A percentile compares a stretch with the other conserved stretches of the same genome.
Evolutionary conservation across 1,284 basidiomycete genomes (phyloP).

Genomic region (Moesziomyces sp.): DNA sequence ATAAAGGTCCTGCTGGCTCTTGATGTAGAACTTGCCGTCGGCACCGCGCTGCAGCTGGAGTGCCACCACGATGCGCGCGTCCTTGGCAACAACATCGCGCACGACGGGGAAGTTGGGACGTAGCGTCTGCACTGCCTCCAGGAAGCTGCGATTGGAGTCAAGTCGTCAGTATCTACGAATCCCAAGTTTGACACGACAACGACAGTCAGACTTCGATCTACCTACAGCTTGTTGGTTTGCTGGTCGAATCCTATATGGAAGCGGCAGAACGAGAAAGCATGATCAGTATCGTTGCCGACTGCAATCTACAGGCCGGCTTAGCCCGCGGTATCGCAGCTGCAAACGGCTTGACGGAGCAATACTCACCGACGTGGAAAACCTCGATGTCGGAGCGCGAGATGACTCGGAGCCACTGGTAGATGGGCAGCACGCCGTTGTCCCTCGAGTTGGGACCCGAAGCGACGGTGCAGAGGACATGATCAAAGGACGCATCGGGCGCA

Average conservation of each 20-base stretch:
- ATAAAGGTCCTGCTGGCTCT: slow-evolving; percentile 63
- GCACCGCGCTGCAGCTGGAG: slow-evolving; percentile 57
- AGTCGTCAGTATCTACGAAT: too few relatives aligned
- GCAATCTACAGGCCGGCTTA: too few relatives aligned
- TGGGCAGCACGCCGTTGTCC: slow-evolving; percentile 61
- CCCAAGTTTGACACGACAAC: too few relatives aligned
- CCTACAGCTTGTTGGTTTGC: slow-evolving; percentile 27
- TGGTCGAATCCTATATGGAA: slow-evolving; percentile 19
- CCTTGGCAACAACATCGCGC: slow-evolving; percentile 27
- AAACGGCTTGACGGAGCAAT: background rate
- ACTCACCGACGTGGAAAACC: slow-evolving; percentile 57
- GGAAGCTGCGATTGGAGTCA: slow-evolving; percentile 30
- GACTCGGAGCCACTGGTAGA: slow-evolving; percentile 64
- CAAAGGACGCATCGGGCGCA: slow-evolving; percentile 61
- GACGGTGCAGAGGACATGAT: slow-evolving; percentile 64
- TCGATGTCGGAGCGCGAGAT: slow-evolving; percentile 59
- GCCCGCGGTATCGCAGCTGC: too few relatives aligned
- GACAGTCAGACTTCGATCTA: too few relatives aligned
- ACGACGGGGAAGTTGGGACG: slow-evolving; percentile 47
- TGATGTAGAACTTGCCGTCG: slow-evolving; percentile 64
- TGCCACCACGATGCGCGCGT: slow-evolving; percentile 54
- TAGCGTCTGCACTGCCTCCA: slow-evolving; percentile 61
- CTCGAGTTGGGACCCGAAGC: slow-evolving; percentile 51
- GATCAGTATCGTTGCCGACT: too few relatives aligned
- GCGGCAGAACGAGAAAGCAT: background rate